phyloP scores from a whole-genome alignment of 192 early-diverging fungal species.

The Oehlia diaphana region DNA sequence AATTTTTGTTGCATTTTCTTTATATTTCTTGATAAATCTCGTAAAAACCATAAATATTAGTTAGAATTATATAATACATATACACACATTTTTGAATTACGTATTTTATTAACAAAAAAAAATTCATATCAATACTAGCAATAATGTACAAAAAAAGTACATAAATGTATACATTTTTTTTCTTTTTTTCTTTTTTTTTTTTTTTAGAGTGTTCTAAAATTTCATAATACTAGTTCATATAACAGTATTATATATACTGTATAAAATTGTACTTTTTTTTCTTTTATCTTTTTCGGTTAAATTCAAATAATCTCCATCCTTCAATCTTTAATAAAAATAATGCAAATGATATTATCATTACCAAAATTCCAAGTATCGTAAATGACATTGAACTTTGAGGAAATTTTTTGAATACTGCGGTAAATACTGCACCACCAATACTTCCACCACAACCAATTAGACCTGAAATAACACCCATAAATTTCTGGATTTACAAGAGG shows the following conservation, averaged over 20 bases:
- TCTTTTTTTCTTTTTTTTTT: no score
- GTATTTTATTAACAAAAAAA: no score
- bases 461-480: constrained; percentile 52
- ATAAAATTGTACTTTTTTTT: neutral
- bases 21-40: no score
- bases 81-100: no score
- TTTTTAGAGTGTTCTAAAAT: no score
- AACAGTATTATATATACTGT: neutral
- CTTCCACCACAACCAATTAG: constrained; percentile 65
- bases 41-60: no score
- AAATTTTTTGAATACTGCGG: constrained; percentile 48
- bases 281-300: neutral
- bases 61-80: no score
- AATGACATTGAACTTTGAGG: constrained; percentile 35
- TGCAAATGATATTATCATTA: constrained; percentile 36
- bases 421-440: constrained; percentile 60
- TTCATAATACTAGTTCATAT: neutral
- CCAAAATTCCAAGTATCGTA: constrained; percentile 48
- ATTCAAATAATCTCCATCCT: constrained; percentile 27
- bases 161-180: no score
- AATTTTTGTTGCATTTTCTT: no score
- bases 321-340: constrained; percentile 35
- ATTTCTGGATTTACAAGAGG: constrained; percentile 52
- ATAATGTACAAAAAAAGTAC: no score
- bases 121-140: no score